Evolutionary conservation across 2,329 filamentous ascomycete genomes (phyloP).

Genomic region (Aspergillus ustus): DNA sequence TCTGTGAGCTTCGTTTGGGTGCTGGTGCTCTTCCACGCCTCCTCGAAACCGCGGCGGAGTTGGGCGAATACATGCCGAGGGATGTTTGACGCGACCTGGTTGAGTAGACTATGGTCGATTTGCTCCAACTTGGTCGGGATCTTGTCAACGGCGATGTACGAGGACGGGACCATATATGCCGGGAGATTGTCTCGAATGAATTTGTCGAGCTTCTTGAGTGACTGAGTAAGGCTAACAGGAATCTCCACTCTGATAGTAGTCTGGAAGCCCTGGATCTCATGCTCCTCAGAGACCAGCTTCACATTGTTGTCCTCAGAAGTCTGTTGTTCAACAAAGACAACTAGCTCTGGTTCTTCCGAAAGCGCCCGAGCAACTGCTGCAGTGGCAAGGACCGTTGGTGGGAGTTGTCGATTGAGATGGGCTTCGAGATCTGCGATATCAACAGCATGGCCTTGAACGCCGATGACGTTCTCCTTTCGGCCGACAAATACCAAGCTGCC

Average conservation of each 20-base stretch:
- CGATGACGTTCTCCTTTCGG: constrained; percentile 38
- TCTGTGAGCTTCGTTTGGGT: constrained; percentile 37
- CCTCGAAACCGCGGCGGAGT: constrained; percentile 25
- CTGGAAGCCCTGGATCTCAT: constrained; percentile 28
- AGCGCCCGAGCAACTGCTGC: constrained; percentile 32
- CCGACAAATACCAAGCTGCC: constrained; percentile 38
- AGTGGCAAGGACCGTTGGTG: constrained; percentile 33
- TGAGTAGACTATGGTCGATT: constrained; percentile 39
- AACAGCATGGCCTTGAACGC: constrained; percentile 45
- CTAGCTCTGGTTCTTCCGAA: constrained; percentile 24
- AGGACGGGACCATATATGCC: constrained; percentile 51
- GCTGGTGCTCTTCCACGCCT: constrained; percentile 40
- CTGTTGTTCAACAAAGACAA: constrained; percentile 41
- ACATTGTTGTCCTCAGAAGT: constrained; percentile 30
- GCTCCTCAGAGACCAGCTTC: constrained; percentile 30
- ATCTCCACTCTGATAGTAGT: constrained; percentile 29
- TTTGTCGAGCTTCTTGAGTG: constrained; percentile 50
- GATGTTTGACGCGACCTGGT: constrained; percentile 35
- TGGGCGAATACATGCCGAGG: constrained; percentile 22
- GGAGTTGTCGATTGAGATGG: constrained; percentile 43
- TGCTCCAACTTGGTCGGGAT: constrained; percentile 35
- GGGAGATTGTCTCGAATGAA: constrained; percentile 49
- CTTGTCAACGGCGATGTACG: constrained; percentile 48
- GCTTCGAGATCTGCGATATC: constrained; percentile 47
- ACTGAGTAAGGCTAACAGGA: constrained; percentile 36